Percentiles rank a stretch among this genome's conserved stretches.
phyloP scores from a whole-genome alignment of 345 rosid species.

The Linum lewisii region DNA sequence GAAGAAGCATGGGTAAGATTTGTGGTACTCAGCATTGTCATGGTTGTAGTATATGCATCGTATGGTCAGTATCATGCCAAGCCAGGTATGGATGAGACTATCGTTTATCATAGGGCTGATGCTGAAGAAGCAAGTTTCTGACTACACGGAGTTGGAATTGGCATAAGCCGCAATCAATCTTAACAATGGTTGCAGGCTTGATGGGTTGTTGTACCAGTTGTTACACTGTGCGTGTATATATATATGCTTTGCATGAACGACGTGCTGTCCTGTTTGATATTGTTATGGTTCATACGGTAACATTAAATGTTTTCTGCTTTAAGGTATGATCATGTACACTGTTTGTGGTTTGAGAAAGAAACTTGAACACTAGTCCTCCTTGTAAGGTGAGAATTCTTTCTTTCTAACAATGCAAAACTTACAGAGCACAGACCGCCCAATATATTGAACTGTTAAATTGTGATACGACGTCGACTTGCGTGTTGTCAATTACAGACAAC shows the following conservation, averaged over 20 bases:
- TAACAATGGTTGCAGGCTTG: background rate
- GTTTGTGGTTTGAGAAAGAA: no score
- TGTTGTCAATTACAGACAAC: conserved; percentile 74
- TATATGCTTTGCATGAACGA: background rate
- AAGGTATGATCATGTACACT: background rate
- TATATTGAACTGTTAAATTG: no score
- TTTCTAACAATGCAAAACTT: no score
- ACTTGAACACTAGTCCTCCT: no score
- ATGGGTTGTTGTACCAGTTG: background rate
- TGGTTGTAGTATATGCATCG: conserved; percentile 54
- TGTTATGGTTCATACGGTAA: no score
- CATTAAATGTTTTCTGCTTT: background rate
- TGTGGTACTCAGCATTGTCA: conserved; percentile 48
- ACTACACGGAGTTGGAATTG: background rate
- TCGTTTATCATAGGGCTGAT: conserved; percentile 52
- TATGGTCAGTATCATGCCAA: conserved; percentile 83
- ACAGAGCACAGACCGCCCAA: no score
- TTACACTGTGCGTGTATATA: background rate
- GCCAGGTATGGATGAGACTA: conserved; percentile 37
- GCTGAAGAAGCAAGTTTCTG: conserved; percentile 29
- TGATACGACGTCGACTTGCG: no score
- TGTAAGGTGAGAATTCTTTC: no score
- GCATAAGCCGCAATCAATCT: background rate
- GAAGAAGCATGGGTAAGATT: conserved; percentile 91
- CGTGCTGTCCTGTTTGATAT: background rate